These are phyloP conservation scores for Platismatia glauca DNA, from an alignment of 495 filamentous ascomycete species.

Conservation along the genomic window DNA sequence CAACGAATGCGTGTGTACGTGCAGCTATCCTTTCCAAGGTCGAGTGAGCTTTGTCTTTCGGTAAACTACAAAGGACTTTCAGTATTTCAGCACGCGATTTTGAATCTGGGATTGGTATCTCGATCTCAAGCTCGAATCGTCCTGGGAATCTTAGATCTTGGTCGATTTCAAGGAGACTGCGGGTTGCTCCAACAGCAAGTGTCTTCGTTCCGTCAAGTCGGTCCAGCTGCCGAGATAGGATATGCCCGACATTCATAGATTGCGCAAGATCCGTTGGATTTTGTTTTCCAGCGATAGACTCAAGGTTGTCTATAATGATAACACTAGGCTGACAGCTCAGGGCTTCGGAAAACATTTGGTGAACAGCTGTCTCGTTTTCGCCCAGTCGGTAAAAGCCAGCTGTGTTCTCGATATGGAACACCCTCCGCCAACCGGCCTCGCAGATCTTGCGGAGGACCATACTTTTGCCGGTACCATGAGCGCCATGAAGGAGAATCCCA, in stretches of 20 bases:
- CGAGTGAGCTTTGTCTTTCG: slow-evolving; percentile 13
- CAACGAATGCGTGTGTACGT: slow-evolving; percentile 62
- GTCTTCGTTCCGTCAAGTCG: slow-evolving; percentile 39
- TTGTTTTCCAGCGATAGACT: slow-evolving; percentile 60
- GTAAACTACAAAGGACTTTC: slow-evolving; percentile 31
- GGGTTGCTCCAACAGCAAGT: slow-evolving; percentile 64
- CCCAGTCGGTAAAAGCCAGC: slow-evolving; percentile 38
- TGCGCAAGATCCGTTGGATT: slow-evolving; percentile 31
- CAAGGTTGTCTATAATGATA: slow-evolving; percentile 74
- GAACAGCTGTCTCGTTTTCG: slow-evolving; percentile 45
- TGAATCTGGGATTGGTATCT: slow-evolving; percentile 70
- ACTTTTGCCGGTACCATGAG: slow-evolving; percentile 76
- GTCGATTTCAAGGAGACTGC: slow-evolving; percentile 67
- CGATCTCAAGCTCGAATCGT: slow-evolving; percentile 62
- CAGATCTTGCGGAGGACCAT: slow-evolving; percentile 59
- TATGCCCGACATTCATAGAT: slow-evolving; percentile 24
- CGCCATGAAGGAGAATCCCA: slow-evolving; percentile 68
- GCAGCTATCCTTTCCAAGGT: slow-evolving; percentile 43
- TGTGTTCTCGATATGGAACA: slow-evolving; percentile 51
- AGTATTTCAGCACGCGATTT: slow-evolving; percentile 67
- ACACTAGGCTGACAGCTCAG: slow-evolving; percentile 64
- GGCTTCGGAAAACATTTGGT: slow-evolving; percentile 65
- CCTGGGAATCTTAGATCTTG: slow-evolving; percentile 56
- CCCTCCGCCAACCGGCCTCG: slow-evolving; percentile 57
- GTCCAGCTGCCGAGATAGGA: slow-evolving; percentile 40